These are phyloP conservation scores for Groenewaldozyma tartarivorans DNA, from an alignment of 805 yeast genomes.

Conservation along the genomic window DNA sequence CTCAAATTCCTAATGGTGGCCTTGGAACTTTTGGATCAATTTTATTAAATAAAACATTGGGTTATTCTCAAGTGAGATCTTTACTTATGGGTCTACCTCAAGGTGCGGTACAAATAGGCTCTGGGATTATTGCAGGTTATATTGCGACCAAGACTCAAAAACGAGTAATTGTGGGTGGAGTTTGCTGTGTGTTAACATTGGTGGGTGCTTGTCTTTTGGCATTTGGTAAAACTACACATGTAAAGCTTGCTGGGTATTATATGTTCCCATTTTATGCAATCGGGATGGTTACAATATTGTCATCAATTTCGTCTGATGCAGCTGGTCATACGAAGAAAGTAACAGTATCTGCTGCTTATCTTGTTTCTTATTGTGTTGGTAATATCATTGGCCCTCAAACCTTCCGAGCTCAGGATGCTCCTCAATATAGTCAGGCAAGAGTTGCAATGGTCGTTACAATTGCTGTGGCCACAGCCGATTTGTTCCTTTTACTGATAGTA, in stretches of 20 bases:
- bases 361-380: slow-evolving; percentile 55
- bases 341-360: slow-evolving; percentile 40
- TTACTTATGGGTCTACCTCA: slow-evolving; percentile 40
- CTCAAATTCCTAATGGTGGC: slow-evolving; percentile 44
- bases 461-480: neutral
- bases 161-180: slow-evolving; percentile 1
- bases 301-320: slow-evolving; percentile 35
- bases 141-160: slow-evolving; percentile 1
- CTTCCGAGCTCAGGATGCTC: slow-evolving; percentile 26
- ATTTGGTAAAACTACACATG: neutral
- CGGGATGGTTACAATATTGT: slow-evolving; percentile 19
- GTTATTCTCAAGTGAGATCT: slow-evolving; percentile 28
- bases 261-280: neutral
- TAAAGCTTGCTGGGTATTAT: slow-evolving; percentile 9
- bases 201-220: slow-evolving; percentile 11
- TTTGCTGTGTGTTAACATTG: slow-evolving; percentile 9
- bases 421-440: slow-evolving; percentile 10
- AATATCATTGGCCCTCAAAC: slow-evolving; percentile 62
- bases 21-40: slow-evolving; percentile 36
- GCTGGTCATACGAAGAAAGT: slow-evolving; percentile 48
- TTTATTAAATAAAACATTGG: slow-evolving; percentile 30
- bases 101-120: slow-evolving; percentile 16
- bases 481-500: neutral
- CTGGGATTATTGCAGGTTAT: slow-evolving; percentile 5
- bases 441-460: slow-evolving; percentile 5